phyloP scores from a whole-genome alignment of 1,284 basidiomycete species.

The Wallemia hederae region DNA sequence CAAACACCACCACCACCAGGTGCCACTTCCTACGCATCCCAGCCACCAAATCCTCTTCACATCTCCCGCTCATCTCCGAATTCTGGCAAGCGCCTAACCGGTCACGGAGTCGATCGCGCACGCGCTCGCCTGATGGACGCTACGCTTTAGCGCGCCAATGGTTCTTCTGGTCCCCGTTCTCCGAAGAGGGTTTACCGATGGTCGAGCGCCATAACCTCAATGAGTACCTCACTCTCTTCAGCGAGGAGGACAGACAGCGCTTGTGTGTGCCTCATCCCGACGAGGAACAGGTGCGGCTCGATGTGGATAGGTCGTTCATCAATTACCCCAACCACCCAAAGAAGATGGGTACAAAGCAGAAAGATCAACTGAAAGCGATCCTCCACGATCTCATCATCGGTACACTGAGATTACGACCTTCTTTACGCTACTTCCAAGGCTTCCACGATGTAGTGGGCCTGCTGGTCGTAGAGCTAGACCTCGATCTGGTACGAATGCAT shows the following conservation, averaged over 20 bases:
- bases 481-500: background rate
- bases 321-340: background rate
- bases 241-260: background rate
- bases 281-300: background rate
- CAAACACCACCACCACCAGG: no score
- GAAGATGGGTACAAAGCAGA: background rate
- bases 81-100: background rate
- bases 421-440: background rate
- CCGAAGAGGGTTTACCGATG: background rate
- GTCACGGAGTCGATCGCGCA: background rate
- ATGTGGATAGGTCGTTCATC: background rate
- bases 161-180: background rate
- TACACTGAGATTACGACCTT: background rate
- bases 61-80: background rate
- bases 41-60: background rate
- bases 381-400: background rate
- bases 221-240: background rate
- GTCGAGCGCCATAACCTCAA: background rate
- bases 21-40: background rate
- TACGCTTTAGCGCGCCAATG: background rate
- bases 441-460: background rate
- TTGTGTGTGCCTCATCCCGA: background rate
- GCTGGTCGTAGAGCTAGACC: background rate
- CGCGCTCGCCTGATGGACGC: background rate
- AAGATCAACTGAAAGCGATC: background rate